Evolutionary conservation across 2,329 filamentous ascomycete genomes (phyloP).

Genomic region (Byssoonygena ceratinophila): DNA sequence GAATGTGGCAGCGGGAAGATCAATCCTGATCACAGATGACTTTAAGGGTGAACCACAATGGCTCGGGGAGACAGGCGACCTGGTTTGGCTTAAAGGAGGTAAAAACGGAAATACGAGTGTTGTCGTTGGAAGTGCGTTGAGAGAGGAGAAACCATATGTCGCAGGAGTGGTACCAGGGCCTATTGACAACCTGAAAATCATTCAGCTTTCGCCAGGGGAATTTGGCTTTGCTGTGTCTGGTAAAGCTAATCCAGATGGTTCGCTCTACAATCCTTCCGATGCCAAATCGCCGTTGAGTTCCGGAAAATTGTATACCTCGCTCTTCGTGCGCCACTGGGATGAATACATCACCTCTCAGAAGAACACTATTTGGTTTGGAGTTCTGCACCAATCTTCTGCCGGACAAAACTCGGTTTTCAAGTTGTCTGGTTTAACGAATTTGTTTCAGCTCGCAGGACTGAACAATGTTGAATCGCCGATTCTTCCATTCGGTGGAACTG

Average conservation of each 20-base stretch:
- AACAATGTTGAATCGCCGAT: conserved; percentile 39
- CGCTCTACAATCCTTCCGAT: conserved; percentile 42
- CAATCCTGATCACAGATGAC: conserved; percentile 34
- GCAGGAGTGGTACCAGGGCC: conserved; percentile 39
- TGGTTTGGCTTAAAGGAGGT: conserved; percentile 39
- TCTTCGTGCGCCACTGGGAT: conserved; percentile 47
- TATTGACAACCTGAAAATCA: conserved; percentile 39
- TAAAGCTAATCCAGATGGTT: conserved; percentile 39
- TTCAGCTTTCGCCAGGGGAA: conserved; percentile 32
- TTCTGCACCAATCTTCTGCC: conserved; percentile 29
- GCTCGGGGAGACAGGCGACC: conserved; percentile 33
- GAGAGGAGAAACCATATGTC: conserved; percentile 30
- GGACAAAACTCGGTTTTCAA: conserved; percentile 29
- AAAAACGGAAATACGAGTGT: conserved; percentile 40
- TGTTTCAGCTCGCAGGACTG: conserved; percentile 30
- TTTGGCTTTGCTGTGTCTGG: conserved; percentile 40
- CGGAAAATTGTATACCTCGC: conserved; percentile 41
- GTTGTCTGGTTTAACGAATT: conserved; percentile 36
- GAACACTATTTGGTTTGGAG: conserved; percentile 42
- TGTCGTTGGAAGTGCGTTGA: conserved; percentile 35
- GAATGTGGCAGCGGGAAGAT: conserved; percentile 34
- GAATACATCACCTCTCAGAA: conserved; percentile 40
- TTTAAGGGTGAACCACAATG: conserved; percentile 39
- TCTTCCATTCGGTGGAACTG: conserved; percentile 38
- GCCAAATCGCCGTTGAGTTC: conserved; percentile 38